These are phyloP conservation scores for Pestalotiopsis sp. DNA, from an alignment of 2,329 filamentous ascomycete species.

Conservation along the genomic window DNA sequence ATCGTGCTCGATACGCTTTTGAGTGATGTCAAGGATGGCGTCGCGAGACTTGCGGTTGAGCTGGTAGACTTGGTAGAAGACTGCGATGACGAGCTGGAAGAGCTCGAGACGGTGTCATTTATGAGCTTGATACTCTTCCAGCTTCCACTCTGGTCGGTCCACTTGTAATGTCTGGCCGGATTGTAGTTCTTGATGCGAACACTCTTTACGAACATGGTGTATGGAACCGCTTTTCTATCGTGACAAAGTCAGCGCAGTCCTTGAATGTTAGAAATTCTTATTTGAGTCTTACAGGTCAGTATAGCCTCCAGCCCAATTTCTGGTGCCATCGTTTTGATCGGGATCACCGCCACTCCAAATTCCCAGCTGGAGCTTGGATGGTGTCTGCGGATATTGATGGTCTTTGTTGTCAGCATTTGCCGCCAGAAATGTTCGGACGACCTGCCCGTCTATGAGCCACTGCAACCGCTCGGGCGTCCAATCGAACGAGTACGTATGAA, in stretches of 20 bases:
- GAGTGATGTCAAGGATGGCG: not conserved
- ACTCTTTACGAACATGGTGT: conserved; percentile 32
- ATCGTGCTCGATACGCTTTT: not conserved
- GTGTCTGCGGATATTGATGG: conserved; percentile 26
- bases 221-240: conserved; percentile 21
- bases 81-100: not conserved
- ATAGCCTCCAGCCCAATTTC: conserved; percentile 33
- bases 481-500: conserved; percentile 35
- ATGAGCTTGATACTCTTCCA: conserved; percentile 14
- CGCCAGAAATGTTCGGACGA: conserved; percentile 27
- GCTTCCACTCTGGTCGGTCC: conserved; percentile 27
- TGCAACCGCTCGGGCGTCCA: conserved; percentile 31
- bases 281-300: conserved; percentile 23
- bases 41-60: not conserved
- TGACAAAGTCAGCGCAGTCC: not conserved
- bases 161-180: conserved; percentile 32
- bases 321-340: conserved; percentile 29
- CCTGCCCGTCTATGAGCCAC: conserved; percentile 32
- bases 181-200: conserved; percentile 36
- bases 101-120: not conserved
- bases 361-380: conserved; percentile 34
- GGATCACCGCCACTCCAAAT: conserved; percentile 34
- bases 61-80: not conserved
- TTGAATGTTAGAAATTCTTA: not conserved
- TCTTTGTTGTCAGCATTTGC: conserved; percentile 24